Evolutionary conservation across 768 basidiomycete genomes (phyloP).

Genomic region (Russula vinacea): DNA sequence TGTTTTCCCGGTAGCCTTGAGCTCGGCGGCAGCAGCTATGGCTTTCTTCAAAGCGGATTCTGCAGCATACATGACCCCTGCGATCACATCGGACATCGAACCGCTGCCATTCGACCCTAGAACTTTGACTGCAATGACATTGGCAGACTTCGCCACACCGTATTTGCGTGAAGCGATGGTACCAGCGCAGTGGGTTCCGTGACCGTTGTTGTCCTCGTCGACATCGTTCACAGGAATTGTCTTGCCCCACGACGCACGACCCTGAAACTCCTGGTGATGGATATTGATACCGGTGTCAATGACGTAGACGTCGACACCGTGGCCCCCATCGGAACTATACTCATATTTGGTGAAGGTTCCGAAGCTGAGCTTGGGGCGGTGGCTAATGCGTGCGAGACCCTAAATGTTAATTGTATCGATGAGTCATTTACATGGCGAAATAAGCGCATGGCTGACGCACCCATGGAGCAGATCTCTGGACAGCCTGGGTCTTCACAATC

Average conservation of each 20-base stretch:
- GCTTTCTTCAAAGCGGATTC: conserved; percentile 51
- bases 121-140: conserved; percentile 88
- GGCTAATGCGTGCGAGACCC: conserved; percentile 95
- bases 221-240: conserved; percentile 81
- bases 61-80: conserved; percentile 82
- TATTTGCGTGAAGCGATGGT: conserved; percentile 93
- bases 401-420: conserved; percentile 37
- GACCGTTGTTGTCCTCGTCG: conserved; percentile 92
- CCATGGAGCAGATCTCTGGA: conserved; percentile 81
- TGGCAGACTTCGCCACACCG: conserved; percentile 93
- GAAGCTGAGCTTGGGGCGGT: conserved; percentile 71
- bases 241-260: conserved; percentile 89
- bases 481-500: conserved; percentile 72
- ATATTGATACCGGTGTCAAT: conserved; percentile 90
- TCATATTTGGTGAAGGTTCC: conserved; percentile 82
- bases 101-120: conserved; percentile 94
- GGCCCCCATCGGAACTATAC: conserved; percentile 68
- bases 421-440: conserved; percentile 20
- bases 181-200: conserved; percentile 92
- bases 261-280: conserved; percentile 80
- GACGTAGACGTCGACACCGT: conserved; percentile 90
- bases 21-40: conserved; percentile 59
- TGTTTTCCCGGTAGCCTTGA: conserved; percentile 69
- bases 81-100: conserved; percentile 90
- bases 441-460: conserved; percentile 45